Base-by-base conservation (phyloP, 2,329 filamentous ascomycete species). In the Xylariaceae sp. region DNA sequence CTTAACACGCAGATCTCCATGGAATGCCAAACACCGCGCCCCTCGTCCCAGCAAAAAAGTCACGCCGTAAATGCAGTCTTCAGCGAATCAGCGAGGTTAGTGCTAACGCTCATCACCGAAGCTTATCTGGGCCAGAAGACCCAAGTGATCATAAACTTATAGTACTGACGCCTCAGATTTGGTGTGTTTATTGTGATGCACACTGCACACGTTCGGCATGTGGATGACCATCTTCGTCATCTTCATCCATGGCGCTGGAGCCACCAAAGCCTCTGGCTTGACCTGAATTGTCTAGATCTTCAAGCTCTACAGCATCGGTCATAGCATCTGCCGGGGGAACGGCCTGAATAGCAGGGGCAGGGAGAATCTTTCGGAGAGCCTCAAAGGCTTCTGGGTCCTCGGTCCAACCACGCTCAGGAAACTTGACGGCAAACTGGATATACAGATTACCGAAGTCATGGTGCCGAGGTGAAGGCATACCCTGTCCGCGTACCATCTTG, bases 341-440 rank as follows among this genome's bases (percentile, higher is more conserved):
- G 50, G 81, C 77, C 70, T 89, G 81, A 32, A 86, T 71, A 32
- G 75, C 61, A 2, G 83, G 87, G 2, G 88, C 76, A 2, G 93
- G 93, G n/a, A 99, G 84, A 50, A 96, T 86, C 65, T 86, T 82
- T 70, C 94, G 92, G 32, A 99, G 86, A 10, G 87, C 80, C 52
- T 90, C 84, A 64, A 96, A 89, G 58, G 90, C 87, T 53, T 85
- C 80, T 13, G 85, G 78, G 45, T 88, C 80, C 30, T 83, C 71
- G 30, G 83, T 83, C 82, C 84, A 88, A 70, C 84, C 80, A 77
- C 86, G 88, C 69, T 90, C 87, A 42, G 94, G 94, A 83, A 99
- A 97, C 77, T 96, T 96, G 76, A 99, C 92, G 68, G 90, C 87
- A 78, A 99, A 99, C 72, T 96, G 91, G 69, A 99, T 92, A 80